These are phyloP conservation scores for Arachis hypogaea DNA, from an alignment of 306 rosid species.

Conservation along the genomic window DNA sequence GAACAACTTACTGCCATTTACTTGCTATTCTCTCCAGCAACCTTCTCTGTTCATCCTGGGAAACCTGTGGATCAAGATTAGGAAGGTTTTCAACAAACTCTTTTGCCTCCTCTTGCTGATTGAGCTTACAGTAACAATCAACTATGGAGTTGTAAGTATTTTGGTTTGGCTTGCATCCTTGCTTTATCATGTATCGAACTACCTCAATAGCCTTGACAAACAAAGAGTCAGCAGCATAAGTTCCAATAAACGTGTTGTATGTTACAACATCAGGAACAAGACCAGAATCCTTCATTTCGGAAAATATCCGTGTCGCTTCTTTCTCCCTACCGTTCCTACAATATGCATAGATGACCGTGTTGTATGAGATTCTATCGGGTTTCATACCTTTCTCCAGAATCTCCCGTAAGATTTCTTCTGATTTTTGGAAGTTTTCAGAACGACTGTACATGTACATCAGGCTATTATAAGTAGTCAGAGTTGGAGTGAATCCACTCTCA, in stretches of 20 bases:
- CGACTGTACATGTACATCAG: slow-evolving; percentile 90
- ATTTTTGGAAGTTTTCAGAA: slow-evolving; percentile 67
- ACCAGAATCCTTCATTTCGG: slow-evolving; percentile 73
- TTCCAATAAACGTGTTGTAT: slow-evolving; percentile 78
- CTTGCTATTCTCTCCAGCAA: slow-evolving; percentile 62
- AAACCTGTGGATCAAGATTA: slow-evolving; percentile 62
- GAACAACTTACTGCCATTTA: slow-evolving; percentile 54
- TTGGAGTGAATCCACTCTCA: slow-evolving; percentile 79
- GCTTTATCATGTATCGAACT: slow-evolving; percentile 81
- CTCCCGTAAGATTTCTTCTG: slow-evolving; percentile 75
- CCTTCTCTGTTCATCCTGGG: slow-evolving; percentile 61
- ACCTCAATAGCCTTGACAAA: slow-evolving; percentile 79
- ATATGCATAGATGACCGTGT: slow-evolving; percentile 78
- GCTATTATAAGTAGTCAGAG: slow-evolving; percentile 88
- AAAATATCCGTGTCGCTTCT: slow-evolving; percentile 79
- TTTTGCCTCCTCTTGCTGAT: slow-evolving; percentile 65
- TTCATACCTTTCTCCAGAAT: slow-evolving; percentile 72
- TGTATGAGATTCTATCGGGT: slow-evolving; percentile 79
- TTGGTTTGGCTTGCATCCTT: slow-evolving; percentile 80
- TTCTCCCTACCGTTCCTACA: slow-evolving; percentile 82
- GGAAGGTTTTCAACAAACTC: slow-evolving; percentile 61
- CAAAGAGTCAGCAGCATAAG: slow-evolving; percentile 79
- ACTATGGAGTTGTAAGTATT: slow-evolving; percentile 80
- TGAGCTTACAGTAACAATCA: slow-evolving; percentile 78
- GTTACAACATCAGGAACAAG: slow-evolving; percentile 81